phyloP scores from a whole-genome alignment of 1,139 yeast genomes.

The Saccharomyces pastorianus region DNA sequence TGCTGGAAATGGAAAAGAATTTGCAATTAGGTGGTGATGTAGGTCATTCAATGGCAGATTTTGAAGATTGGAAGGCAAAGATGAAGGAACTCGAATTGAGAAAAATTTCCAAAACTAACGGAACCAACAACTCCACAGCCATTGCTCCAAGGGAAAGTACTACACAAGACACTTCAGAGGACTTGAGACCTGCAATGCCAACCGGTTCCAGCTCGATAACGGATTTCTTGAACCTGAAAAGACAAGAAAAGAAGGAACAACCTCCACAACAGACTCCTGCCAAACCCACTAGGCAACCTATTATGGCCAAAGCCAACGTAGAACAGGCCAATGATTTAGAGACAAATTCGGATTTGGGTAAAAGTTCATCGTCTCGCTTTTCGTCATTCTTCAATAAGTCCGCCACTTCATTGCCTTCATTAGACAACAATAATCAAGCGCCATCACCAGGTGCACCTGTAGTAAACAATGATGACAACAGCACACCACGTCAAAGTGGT shows the following conservation, averaged over 20 bases:
- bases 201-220: conserved; percentile 26
- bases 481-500: conserved; percentile 14
- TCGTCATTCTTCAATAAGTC: conserved; percentile 28
- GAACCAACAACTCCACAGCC: background rate
- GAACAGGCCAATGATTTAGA: background rate
- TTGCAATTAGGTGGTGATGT: conserved; percentile 25
- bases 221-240: conserved; percentile 25
- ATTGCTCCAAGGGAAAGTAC: background rate
- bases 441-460: conserved; percentile 8
- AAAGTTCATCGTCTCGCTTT: conserved; percentile 28
- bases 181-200: conserved; percentile 40
- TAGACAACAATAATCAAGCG: conserved; percentile 5
- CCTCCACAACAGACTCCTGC: conserved; percentile 6
- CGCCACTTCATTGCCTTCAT: conserved; percentile 9
- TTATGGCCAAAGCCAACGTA: background rate
- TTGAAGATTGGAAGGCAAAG: conserved; percentile 62
- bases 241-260: background rate
- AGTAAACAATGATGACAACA: conserved; percentile 2
- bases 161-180: conserved; percentile 48
- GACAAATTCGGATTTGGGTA: conserved; percentile 2
- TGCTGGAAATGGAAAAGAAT: conserved; percentile 13
- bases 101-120: conserved; percentile 49
- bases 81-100: conserved; percentile 51
- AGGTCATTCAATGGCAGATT: conserved; percentile 57
- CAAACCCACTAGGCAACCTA: conserved; percentile 1